These are phyloP conservation scores for Abelmoschus esculentus DNA, from an alignment of 345 rosid species.

Conservation along the genomic window DNA sequence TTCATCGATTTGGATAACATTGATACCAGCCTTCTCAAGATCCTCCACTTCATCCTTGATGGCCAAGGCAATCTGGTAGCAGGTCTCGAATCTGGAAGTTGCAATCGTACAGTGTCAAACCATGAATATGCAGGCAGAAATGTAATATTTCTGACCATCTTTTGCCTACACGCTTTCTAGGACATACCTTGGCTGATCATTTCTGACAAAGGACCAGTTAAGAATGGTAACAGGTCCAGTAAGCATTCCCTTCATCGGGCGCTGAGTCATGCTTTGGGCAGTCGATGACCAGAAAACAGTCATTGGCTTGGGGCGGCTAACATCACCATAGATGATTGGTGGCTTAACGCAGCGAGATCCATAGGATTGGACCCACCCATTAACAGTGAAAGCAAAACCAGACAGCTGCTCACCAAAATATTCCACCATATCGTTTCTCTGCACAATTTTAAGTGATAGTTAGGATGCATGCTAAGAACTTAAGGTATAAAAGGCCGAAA, in stretches of 20 bases:
- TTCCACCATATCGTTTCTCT: constrained; percentile 99
- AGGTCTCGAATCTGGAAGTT: constrained; percentile 65
- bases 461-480: neutral
- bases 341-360: constrained; percentile 99
- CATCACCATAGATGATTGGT: constrained; percentile 95
- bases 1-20: constrained; percentile 89
- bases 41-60: constrained; percentile 98
- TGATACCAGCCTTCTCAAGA: constrained; percentile 85
- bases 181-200: constrained; percentile 91
- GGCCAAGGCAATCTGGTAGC: constrained; percentile 96
- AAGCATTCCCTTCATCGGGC: constrained; percentile 99
- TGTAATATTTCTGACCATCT: neutral
- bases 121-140: neutral
- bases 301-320: constrained; percentile 98
- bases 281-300: constrained; percentile 93
- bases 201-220: constrained; percentile 97
- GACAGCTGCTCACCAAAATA: constrained; percentile 97
- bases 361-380: constrained; percentile 97
- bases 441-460: constrained; percentile 12
- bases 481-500: constrained; percentile 1
- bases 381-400: constrained; percentile 88
- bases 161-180: neutral
- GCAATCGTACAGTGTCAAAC: neutral
- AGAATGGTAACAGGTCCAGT: constrained; percentile 99
- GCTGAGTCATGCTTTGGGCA: constrained; percentile 91